Percentiles rank a stretch among this genome's conserved stretches.
Evolutionary conservation across 176 grass and related monocot species (phyloP).

Genomic region (Carex myosuroides): DNA sequence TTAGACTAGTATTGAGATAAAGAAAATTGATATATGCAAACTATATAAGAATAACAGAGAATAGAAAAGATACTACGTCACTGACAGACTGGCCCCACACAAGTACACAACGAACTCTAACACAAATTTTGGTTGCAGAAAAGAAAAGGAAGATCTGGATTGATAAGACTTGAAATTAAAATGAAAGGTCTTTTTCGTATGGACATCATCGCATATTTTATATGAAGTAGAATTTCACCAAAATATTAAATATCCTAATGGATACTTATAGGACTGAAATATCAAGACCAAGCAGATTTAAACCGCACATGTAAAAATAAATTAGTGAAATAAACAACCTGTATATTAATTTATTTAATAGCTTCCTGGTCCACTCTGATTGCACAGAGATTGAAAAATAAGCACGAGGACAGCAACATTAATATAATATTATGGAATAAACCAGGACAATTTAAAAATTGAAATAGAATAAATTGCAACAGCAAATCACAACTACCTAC

Average conservation of each 20-base stretch:
- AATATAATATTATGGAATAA: too few species aligned
- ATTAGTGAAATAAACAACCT: not conserved
- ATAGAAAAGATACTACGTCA: not conserved
- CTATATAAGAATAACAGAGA: not conserved
- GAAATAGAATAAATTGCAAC: not conserved
- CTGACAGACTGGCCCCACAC: not conserved
- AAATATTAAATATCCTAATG: not conserved
- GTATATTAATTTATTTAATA: not conserved
- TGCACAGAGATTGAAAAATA: not conserved
- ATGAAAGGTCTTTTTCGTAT: not conserved
- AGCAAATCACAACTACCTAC: not conserved
- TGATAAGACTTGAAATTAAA: not conserved
- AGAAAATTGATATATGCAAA: not conserved
- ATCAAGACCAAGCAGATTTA: not conserved
- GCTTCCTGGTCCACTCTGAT: not conserved
- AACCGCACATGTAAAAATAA: not conserved
- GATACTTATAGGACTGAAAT: not conserved
- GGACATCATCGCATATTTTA: not conserved
- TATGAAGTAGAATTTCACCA: too few species aligned
- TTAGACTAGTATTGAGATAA: constrained; percentile 3
- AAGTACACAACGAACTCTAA: not conserved
- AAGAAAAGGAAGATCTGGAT: not conserved
- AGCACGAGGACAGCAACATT: not conserved
- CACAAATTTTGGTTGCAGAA: not conserved
- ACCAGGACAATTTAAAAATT: not conserved